Evolutionary conservation across 768 basidiomycete genomes (phyloP).

Genomic region (Lactifluus piperatus): DNA sequence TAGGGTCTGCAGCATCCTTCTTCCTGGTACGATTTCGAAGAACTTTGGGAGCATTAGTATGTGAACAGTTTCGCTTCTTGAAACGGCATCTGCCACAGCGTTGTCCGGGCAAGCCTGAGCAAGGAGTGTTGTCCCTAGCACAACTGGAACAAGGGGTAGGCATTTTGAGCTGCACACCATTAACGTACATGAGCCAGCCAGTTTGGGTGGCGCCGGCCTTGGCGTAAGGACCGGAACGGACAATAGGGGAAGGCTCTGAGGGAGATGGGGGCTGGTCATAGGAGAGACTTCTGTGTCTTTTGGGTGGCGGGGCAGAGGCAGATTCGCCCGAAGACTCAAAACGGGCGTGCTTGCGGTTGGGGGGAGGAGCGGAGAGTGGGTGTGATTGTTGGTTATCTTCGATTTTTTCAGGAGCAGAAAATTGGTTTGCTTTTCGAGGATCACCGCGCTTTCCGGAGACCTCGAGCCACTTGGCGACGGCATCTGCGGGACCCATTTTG

Average conservation of each 20-base stretch:
- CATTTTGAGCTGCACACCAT: conserved; percentile 4
- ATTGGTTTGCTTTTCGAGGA: background rate
- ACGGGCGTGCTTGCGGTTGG: background rate
- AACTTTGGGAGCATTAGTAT: background rate
- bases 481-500: conserved; percentile 7
- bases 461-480: conserved; percentile 12
- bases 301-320: conserved; percentile 5
- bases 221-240: conserved; percentile 7
- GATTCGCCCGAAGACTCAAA: background rate
- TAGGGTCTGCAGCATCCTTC: background rate
- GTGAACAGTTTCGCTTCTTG: conserved; percentile 6
- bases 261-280: background rate
- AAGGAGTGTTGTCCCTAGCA: background rate
- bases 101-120: conserved; percentile 10
- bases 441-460: background rate
- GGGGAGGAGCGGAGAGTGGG: background rate
- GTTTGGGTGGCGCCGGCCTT: conserved; percentile 6
- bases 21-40: background rate
- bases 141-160: background rate
- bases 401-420: background rate
- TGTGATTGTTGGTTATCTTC: background rate
- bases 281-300: background rate
- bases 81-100: conserved; percentile 14
- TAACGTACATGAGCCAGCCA: conserved; percentile 12
- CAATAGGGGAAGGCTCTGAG: background rate